These are phyloP conservation scores for Lactarius hatsudake DNA, from an alignment of 768 basidiomycete genomes.

Conservation along the genomic window DNA sequence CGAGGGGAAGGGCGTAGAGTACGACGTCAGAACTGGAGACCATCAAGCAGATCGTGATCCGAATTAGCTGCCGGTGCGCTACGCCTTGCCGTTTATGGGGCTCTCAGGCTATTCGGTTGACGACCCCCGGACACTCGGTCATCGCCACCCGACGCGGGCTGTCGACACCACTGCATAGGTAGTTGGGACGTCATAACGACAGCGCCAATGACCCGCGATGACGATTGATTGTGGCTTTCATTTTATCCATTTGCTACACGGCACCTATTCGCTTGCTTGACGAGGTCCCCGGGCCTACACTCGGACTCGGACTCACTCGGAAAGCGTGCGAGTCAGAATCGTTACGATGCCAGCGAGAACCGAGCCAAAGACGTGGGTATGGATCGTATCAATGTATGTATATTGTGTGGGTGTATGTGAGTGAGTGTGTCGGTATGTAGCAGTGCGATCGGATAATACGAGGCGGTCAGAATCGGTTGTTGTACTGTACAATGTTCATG, in stretches of 20 bases:
- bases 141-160: no score
- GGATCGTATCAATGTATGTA: not conserved
- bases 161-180: no score
- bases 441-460: not conserved
- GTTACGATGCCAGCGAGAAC: not conserved
- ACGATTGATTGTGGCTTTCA: not conserved
- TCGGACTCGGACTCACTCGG: not conserved
- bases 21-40: slow-evolving; percentile 28
- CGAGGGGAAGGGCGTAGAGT: slow-evolving; percentile 36
- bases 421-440: slow-evolving; percentile 1
- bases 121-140: not conserved
- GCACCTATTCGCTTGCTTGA: not conserved
- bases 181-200: no score
- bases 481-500: not conserved
- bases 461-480: not conserved
- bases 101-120: not conserved
- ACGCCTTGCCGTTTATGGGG: slow-evolving; percentile 1
- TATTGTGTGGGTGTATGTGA: not conserved
- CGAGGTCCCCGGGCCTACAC: not conserved
- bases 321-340: not conserved
- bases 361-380: not conserved
- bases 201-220: not conserved
- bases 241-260: not conserved
- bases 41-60: not conserved
- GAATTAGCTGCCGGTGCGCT: not conserved